Percentiles rank a stretch among this genome's conserved stretches.
Evolutionary conservation across 306 rosid genomes (phyloP).

Genomic region (Hippophae tibetana): DNA sequence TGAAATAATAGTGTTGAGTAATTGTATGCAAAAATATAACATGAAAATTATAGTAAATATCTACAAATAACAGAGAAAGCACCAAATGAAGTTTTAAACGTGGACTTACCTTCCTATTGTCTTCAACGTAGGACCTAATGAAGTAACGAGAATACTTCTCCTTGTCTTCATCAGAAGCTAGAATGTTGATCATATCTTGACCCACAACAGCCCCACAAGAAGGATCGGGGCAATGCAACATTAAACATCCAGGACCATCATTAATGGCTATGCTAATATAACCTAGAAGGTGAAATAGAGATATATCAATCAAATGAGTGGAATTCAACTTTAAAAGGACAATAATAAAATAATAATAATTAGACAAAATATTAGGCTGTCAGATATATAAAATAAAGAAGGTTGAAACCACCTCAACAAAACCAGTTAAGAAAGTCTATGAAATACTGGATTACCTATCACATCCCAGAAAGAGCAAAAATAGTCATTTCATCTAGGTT

Average conservation of each 20-base stretch:
- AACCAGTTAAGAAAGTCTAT: not conserved
- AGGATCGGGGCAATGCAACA: slow-evolving; percentile 90
- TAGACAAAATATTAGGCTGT: not conserved
- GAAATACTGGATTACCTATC: not conserved
- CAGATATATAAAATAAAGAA: not conserved
- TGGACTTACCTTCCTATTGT: slow-evolving; percentile 64
- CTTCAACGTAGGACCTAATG: slow-evolving; percentile 81
- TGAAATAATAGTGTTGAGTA: not conserved
- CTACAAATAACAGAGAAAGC: slow-evolving; percentile 3
- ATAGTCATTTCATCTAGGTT: no score
- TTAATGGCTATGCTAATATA: slow-evolving; percentile 75
- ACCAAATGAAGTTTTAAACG: slow-evolving; percentile 2
- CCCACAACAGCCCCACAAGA: slow-evolving; percentile 70
- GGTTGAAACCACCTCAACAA: not conserved
- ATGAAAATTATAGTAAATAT: not conserved
- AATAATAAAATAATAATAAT: not conserved
- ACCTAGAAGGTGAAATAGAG: slow-evolving; percentile 22
- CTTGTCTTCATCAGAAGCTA: slow-evolving; percentile 51
- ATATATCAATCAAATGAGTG: slow-evolving; percentile 1
- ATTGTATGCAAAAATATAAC: not conserved
- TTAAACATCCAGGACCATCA: slow-evolving; percentile 91
- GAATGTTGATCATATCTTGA: slow-evolving; percentile 59
- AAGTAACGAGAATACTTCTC: slow-evolving; percentile 71
- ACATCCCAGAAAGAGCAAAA: no score
- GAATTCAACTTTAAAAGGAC: not conserved